Evolutionary conservation across 768 basidiomycete genomes (phyloP).

Genomic region (Exidia glandulosa): DNA sequence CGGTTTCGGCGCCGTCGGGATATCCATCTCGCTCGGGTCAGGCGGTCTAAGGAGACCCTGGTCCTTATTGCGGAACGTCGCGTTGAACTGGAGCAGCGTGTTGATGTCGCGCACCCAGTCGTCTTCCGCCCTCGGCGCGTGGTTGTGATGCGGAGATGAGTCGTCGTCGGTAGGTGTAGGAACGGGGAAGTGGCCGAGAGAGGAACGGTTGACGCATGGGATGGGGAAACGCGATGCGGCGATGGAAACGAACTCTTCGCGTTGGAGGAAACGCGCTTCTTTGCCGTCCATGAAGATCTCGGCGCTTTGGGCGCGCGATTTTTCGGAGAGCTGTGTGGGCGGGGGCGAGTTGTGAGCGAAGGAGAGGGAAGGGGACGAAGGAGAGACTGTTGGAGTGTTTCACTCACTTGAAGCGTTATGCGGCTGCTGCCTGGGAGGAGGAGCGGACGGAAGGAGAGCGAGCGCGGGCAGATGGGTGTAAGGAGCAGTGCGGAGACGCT

Average conservation of each 20-base stretch:
- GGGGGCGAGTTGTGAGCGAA: neutral
- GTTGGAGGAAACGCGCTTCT: constrained; percentile 67
- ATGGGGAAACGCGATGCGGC: constrained; percentile 82
- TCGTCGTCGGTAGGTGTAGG: constrained; percentile 26
- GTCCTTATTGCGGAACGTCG: constrained; percentile 81
- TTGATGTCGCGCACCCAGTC: constrained; percentile 98
- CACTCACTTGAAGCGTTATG: constrained; percentile 24
- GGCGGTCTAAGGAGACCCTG: neutral
- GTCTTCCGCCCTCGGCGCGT: constrained; percentile 59
- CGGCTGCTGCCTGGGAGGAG: constrained; percentile 54
- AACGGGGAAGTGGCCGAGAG: constrained; percentile 38
- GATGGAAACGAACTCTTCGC: constrained; percentile 79
- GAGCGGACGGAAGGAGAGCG: constrained; percentile 82
- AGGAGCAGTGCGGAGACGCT: constrained; percentile 81
- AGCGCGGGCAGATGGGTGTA: constrained; percentile 93
- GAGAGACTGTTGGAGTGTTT: neutral
- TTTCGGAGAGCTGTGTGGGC: constrained; percentile 59
- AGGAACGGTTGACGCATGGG: constrained; percentile 84
- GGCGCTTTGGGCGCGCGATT: constrained; percentile 65
- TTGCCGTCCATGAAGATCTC: constrained; percentile 93
- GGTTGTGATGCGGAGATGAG: constrained; percentile 2
- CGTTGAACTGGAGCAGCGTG: constrained; percentile 87
- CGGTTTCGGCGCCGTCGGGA: neutral
- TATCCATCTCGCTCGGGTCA: neutral
- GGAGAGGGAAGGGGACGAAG: neutral